These are phyloP conservation scores for Ilex asprella DNA, from an alignment of 257 asterid species.

Conservation along the genomic window DNA sequence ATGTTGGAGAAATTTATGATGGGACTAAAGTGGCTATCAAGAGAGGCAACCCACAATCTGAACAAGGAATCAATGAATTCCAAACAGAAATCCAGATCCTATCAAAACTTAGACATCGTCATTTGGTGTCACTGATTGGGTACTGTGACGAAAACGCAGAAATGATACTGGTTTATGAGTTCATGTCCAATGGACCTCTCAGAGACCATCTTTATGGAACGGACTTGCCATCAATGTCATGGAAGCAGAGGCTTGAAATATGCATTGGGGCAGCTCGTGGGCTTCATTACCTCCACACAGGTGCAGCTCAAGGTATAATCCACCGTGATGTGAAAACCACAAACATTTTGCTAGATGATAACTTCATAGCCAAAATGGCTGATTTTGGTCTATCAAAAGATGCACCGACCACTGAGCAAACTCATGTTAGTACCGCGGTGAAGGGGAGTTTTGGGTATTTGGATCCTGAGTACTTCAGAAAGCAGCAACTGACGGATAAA, in stretches of 20 bases:
- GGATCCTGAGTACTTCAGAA: too few relatives aligned
- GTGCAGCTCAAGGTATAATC: slow-evolving; percentile 18
- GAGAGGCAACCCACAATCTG: slow-evolving; percentile 20
- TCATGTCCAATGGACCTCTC: slow-evolving; percentile 21
- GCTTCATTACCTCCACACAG: slow-evolving; percentile 24
- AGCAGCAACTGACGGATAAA: too few relatives aligned
- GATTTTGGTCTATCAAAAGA: slow-evolving; percentile 24
- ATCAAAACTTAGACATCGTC: slow-evolving; percentile 13
- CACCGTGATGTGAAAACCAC: slow-evolving; percentile 23
- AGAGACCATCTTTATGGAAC: slow-evolving; percentile 21
- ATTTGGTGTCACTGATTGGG: slow-evolving; percentile 22
- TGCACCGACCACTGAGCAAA: slow-evolving; percentile 19
- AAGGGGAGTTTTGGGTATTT: not conserved
- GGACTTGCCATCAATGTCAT: slow-evolving; percentile 9
- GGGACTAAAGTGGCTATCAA: slow-evolving; percentile 24
- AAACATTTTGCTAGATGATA: slow-evolving; percentile 21
- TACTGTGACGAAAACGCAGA: slow-evolving; percentile 20
- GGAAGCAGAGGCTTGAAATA: slow-evolving; percentile 19
- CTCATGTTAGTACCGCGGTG: slow-evolving; percentile 21
- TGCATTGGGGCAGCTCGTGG: slow-evolving; percentile 25
- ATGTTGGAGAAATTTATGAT: slow-evolving; percentile 14
- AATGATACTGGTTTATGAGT: slow-evolving; percentile 24
- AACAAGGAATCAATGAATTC: slow-evolving; percentile 20
- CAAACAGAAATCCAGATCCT: slow-evolving; percentile 19
- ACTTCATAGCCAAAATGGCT: slow-evolving; percentile 18